Evolutionary conservation across 108 stramenopile species (phyloP), one percentile per base, ranked within the genome.

Genomic region (Cyclotella sp.): DNA sequence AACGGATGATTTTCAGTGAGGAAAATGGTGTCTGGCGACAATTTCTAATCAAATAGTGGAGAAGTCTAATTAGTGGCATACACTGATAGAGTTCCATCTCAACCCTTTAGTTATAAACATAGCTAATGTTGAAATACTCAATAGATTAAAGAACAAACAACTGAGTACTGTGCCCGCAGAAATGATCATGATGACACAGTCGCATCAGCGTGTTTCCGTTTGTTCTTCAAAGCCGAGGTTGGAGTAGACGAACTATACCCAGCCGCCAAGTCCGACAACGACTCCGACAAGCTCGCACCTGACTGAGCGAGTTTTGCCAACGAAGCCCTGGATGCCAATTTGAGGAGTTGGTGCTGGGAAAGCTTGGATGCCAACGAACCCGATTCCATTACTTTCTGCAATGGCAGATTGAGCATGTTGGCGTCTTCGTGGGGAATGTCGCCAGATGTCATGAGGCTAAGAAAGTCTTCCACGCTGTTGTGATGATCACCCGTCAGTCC

Each of bases 351-450:
- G 42, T 77, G 72, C 68, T 83, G 82, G 19, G 76, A 76, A 29
- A 72, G 60, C 49, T 77, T 83, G 39, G 65, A 63, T 51, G 51
- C 52, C 47, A 49, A 54, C n/a, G 63, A 66, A n/a, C 62, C 73
- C 9, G 30, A 54, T 16, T 59, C 76, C 67, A 83, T 77, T 3
- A 73, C 72, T 52, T 85, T 86, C 69, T 87, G 85, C 26, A 96
- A 68, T 22, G 95, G 90, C 42, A 91, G 76, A 70, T 91, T 92
- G 27, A 97, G 77, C 60, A 95, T 75, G 19, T 80, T 66, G 14
- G 92, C 85, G 83, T 94, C 96, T 74, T 94, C 89, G 70, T 93
- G 93, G 0, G 96, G 93, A 46, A 95, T 94, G 72, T 97, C 94
- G 0, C 96, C 96, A 6, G 89, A 84, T 46, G 90, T 88, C 52